phyloP scores from a whole-genome alignment of 2,329 filamentous ascomycete species.

The Iodosphaeria phyllophila region DNA sequence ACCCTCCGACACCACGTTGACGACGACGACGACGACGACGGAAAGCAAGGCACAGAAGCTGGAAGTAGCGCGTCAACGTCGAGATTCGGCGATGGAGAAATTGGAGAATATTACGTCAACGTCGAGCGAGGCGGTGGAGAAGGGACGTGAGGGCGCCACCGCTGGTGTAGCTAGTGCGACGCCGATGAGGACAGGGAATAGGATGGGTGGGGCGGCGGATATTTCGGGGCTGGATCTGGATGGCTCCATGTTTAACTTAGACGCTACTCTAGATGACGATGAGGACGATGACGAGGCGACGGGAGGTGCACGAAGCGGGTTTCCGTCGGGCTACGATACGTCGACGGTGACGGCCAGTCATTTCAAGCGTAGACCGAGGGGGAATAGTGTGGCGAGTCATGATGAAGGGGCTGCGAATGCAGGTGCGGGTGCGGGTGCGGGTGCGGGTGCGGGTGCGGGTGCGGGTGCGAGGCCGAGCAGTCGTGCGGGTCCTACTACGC shows the following conservation, averaged over 20 bases:
- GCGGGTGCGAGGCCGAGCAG: conserved; percentile 16
- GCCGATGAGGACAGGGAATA: conserved; percentile 6
- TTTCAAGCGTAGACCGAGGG: conserved; percentile 14
- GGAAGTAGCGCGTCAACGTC: conserved; percentile 8
- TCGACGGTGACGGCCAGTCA: conserved; percentile 12
- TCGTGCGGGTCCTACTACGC: conserved; percentile 13
- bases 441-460: no score
- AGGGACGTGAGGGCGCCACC: conserved; percentile 4
- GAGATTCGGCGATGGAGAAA: conserved; percentile 13
- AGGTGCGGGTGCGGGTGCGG: no score
- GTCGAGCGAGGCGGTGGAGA: conserved; percentile 7
- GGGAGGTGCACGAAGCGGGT: conserved; percentile 10
- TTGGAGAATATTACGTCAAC: conserved; percentile 14
- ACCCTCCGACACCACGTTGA: conserved; percentile 6
- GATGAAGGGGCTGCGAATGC: conserved; percentile 14
- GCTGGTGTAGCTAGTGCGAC: no score
- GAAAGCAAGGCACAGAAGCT: conserved; percentile 8
- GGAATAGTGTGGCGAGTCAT: conserved; percentile 13
- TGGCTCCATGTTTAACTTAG: conserved; percentile 14
- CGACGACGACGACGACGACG: conserved; percentile 4
- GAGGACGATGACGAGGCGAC: no score
- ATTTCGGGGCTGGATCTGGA: conserved; percentile 14
- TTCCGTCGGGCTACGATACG: conserved; percentile 13
- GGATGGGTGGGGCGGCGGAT: conserved; percentile 10
- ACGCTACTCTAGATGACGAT: conserved; percentile 13